Evolutionary conservation across 2,329 filamentous ascomycete genomes (phyloP), one percentile per base, ranked within the genome.

Genomic region (Fusarium sp.): DNA sequence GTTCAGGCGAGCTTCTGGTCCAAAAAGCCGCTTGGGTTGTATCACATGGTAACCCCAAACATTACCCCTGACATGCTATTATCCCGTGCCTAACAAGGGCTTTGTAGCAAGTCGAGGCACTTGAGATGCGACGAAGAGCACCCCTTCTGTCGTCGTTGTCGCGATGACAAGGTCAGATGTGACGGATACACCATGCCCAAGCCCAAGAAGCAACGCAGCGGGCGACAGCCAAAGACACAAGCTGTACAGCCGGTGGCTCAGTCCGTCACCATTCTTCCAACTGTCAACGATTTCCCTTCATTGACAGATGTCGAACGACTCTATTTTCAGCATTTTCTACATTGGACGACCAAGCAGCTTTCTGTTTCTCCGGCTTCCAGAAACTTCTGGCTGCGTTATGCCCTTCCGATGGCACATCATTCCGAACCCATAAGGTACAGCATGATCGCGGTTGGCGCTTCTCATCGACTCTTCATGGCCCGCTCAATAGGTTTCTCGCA

Each of bases 311-410:
- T 37, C 13, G 32, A 57, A 13, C 35, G 23, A 25, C 54, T 57
- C 13, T 57, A 57, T 13, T 57, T 57, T 18, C 54, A 57, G n/a
- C 54, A 57, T n/a, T 57, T 57, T 6, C 27, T 57, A 7, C 54
- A 57, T 7, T 37, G 34, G 32, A 57, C 54, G 13, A 37, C 20
- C 25, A 25, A 25, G 8, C 54, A 57, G 16, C 54, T 57, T 37
- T 57, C 54, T 9, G 54, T 37, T 16, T 57, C 54, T 18, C 54
- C 34, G 1, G 32, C 32, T 18, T 67, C 57, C 8, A 62, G 48
- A 34, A 67, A 62, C 45, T 62, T 67, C 7, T 67, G 64, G 64
- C 56, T 67, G 11, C 57, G 48, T 11, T 67, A 67, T 34, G 64
- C 64, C 35, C 32, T 67, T 23, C 64, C 57, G 7, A 62, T 67